Base-by-base conservation (phyloP, 108 stramenopile genomes). In the Seminavis robusta region DNA sequence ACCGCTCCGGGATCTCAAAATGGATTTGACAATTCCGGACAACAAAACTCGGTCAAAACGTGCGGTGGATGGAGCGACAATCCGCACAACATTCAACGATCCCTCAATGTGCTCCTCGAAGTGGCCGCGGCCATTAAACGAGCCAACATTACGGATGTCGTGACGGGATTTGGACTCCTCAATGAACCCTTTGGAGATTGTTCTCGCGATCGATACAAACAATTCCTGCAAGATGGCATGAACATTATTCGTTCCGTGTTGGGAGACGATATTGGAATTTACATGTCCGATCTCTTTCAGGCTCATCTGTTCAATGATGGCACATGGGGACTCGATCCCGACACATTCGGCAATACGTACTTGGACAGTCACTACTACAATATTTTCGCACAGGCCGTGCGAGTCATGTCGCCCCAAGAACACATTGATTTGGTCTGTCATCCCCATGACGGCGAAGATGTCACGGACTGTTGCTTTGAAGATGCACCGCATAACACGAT, bases 311-410 rank as follows among this genome's bases (percentile, higher is more conserved):
- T 71, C 74, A 74, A 73, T 50, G 47, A 69, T 63, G 69, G 70
- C 28, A 70, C 56, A 53, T 81, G 80, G 82, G 36, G 36, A 13
- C 21, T 49, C 15, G 8, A 49, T 28, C 21, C 24, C 13, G 26
- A n/a, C 9, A 23, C 26, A 21, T 55, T 73, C 61, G 27, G 36
- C 25, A 59, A 76, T 53, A 81, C 82, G 0, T 71, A 49, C 40
- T 52, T 88, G 23, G 85, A 87, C 59, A 59, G 58, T 39, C 85
- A 87, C 53, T 64, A 73, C 47, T 87, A 74, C 52, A 78, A 84
- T 33, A 68, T 74, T 0, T 81, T 81, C 50, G 58, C 56, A 9
- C 33, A 55, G 31, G 20, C 47, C 5, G 49, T 58, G 25, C 67
- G 80, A n/a, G 53, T 56, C 21, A 52, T 79, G 3, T 53, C 46